Percentiles rank a stretch among this genome's conserved stretches.
phyloP scores from a whole-genome alignment of 306 rosid species.

The Prosopis cineraria region DNA sequence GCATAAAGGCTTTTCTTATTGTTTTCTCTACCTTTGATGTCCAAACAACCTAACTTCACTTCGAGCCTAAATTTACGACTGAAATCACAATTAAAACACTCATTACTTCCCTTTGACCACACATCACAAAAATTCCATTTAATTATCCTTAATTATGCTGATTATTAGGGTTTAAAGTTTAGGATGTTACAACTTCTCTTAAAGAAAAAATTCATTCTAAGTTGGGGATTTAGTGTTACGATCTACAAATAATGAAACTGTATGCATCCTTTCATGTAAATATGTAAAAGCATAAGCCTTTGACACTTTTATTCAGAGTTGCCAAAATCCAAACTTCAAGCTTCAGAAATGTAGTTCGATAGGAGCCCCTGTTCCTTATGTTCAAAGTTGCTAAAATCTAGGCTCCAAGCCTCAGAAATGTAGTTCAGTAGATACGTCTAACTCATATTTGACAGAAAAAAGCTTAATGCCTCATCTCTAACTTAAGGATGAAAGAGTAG shows the following conservation, averaged over 20 bases:
- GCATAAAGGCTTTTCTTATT: too few relatives aligned
- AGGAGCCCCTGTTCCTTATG: conserved; percentile 52
- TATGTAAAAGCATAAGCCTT: conserved; percentile 61
- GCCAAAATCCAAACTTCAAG: conserved; percentile 72
- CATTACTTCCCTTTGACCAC: too few relatives aligned
- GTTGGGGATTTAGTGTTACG: conserved; percentile 73
- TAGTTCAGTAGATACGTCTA: conserved; percentile 34
- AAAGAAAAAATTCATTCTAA: conserved; percentile 80
- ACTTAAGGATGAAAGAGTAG: conserved; percentile 73
- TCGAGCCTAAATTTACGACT: too few relatives aligned
- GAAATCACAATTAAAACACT: too few relatives aligned
- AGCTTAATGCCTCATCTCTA: conserved; percentile 42
- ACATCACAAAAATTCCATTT: too few relatives aligned
- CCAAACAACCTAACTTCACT: too few relatives aligned
- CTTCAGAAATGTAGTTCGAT: conserved; percentile 48
- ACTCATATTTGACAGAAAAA: conserved; percentile 29
- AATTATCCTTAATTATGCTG: too few relatives aligned
- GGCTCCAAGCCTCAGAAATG: conserved; percentile 63
- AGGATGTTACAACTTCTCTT: too few relatives aligned
- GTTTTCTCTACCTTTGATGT: too few relatives aligned
- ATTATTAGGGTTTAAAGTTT: too few relatives aligned
- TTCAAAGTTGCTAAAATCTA: conserved; percentile 56
- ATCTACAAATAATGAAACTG: conserved; percentile 74
- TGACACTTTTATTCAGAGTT: conserved; percentile 48
- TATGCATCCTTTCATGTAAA: conserved; percentile 58